Evolutionary conservation across 2,329 filamentous ascomycete genomes (phyloP), one percentile per base, ranked within the genome.

Genomic region (Chaetothyriales sp.): DNA sequence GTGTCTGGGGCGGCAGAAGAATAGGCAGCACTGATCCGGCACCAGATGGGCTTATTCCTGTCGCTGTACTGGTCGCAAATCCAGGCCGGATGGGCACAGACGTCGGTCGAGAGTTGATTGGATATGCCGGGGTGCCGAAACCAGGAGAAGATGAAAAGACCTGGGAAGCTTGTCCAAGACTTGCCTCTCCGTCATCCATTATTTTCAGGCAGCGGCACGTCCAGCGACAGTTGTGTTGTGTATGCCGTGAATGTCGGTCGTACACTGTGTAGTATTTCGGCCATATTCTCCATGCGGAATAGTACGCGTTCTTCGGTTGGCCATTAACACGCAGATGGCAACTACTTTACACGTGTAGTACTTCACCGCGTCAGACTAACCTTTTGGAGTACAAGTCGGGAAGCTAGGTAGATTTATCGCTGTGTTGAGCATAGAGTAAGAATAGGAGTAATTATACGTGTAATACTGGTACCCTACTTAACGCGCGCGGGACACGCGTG

Each of bases 61-160:
- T 62, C 32, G 57, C 57, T 57, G 73, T 75, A 49, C 50, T 51
- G n/a, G 53, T 49, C 26, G 56, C 53, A 50, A 60, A 59, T 15
- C 51, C 49, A 18, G 54, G 54, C 46, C 50, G 44, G n/a, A 53
- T 12, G n/a, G 71, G 68, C 2, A 39, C 8, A 6, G 71, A 68
- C 55, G 70, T 67, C 49, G 68, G 67, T 51, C 61, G 63, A 47
- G 63, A 58, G 53, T 63, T 62, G 48, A 92, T 77, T 44, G 88
- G 85, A 64, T 92, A 84, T 44, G 80, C 78, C 1, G 89, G 89
- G 1, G 89, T 95, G 48, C 80, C 87, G 68, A 95, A 95, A 43
- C 84, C 87, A 7, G 89, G 87, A 18, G 88, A 95, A 0, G 88
- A 94, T 0, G 89, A 95, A 51, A 57, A 58, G 7, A 46, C 43